These are phyloP conservation scores for Kickxella alabastrina DNA, from an alignment of 192 early-diverging fungal genomes.

Conservation along the genomic window DNA sequence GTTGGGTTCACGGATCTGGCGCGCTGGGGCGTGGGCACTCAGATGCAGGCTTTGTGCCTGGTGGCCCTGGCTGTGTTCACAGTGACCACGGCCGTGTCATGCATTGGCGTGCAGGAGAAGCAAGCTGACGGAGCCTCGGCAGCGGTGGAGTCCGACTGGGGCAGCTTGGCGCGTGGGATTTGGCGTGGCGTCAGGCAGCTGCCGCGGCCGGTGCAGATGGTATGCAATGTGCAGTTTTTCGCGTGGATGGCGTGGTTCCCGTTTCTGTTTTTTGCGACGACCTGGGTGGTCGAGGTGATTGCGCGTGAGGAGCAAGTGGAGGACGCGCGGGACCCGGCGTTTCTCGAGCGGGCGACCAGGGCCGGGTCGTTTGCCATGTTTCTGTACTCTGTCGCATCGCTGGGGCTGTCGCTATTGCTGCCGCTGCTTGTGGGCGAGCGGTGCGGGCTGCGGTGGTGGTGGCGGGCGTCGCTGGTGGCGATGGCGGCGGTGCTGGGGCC, in stretches of 20 bases:
- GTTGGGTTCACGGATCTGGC: slow-evolving; percentile 78
- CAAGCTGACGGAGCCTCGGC: slow-evolving; percentile 12
- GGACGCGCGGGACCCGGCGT: slow-evolving; percentile 28
- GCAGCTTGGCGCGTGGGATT: slow-evolving; percentile 18
- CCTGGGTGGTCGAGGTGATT: slow-evolving; percentile 48
- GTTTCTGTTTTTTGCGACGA: slow-evolving; percentile 84
- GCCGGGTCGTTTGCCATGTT: slow-evolving; percentile 87
- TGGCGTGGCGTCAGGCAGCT: slow-evolving; percentile 42
- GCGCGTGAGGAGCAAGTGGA: slow-evolving; percentile 14
- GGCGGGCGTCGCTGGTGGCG: slow-evolving; percentile 65
- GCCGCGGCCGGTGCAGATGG: slow-evolving; percentile 68
- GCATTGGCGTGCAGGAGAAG: slow-evolving; percentile 58
- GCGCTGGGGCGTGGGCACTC: slow-evolving; percentile 55
- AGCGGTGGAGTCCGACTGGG: slow-evolving; percentile 13
- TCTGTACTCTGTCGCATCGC: slow-evolving; percentile 71
- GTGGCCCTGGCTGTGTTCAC: slow-evolving; percentile 69
- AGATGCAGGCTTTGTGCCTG: slow-evolving; percentile 80
- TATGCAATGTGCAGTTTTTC: slow-evolving; percentile 93
- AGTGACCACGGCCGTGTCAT: slow-evolving; percentile 60
- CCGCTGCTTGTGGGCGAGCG: slow-evolving; percentile 21
- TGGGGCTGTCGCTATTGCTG: slow-evolving; percentile 46
- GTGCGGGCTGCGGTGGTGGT: slow-evolving; percentile 54
- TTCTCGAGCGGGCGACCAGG: slow-evolving; percentile 62
- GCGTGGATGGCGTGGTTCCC: slow-evolving; percentile 99
- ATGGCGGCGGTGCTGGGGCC: slow-evolving; percentile 63